Base-by-base conservation (phyloP, 1,284 basidiomycete genomes). In the Wallemia ichthyophaga region DNA sequence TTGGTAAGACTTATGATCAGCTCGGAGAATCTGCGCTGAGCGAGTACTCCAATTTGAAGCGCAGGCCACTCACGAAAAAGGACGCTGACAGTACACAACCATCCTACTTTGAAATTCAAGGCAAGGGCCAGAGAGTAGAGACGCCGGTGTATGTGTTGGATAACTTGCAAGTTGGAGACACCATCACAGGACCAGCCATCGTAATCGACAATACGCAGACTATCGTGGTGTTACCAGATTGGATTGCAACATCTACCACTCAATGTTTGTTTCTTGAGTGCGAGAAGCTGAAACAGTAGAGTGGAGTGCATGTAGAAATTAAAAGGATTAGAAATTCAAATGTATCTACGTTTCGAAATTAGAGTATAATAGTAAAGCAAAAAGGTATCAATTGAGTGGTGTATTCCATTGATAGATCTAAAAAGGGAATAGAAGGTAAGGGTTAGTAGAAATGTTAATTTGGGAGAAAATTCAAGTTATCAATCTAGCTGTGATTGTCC, bases 161-260 rank as follows among this genome's bases (percentile, higher is more conserved):
- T 54, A 71, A 74, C 13, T 68, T 95, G 59, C 70, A 71, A 0
- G 70, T 78, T 2, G 89, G 89, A 1, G 80, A 85, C 61, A 71
- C 73, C 26, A 73, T 95, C 27, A 67, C 73, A 27, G 87, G 88
- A 0, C 87, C 89, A 1, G 84, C 85, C 24, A 81, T 91, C 76
- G 79, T 92, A 62, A 83, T 94, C 63, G 88, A 94, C 69, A 74
- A 85, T 65, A 94, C 88, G 17, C 88, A 92, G 72, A 92, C 87
- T 25, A 85, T 92, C 62, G 79, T 89, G 32, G 68, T 91, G 9
- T 66, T 67, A 57, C 67, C 67, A 11, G 56, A 59, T 1, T 68
- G 66, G 58, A 60, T 59, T 27, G 67, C 67, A 1, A 61, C 55
- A 7, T 7, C 27, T 19, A 56, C 55, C 17, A 11, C 25, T 9